Conservation (phyloP, 148 eudicot genomes). For the Heliosperma pusillum region DNA sequence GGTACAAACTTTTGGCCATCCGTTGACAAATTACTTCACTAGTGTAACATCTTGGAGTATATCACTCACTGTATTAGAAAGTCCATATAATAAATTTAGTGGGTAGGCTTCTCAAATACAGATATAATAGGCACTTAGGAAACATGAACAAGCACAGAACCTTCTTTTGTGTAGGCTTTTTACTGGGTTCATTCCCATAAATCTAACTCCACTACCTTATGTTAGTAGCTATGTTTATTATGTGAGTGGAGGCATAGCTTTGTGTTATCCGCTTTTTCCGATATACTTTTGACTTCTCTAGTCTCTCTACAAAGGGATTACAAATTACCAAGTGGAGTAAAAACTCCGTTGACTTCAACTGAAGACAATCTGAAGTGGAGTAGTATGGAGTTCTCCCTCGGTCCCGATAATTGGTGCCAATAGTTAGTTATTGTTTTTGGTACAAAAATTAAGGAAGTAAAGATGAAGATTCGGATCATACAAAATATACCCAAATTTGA, state of each 20-base stretch:
- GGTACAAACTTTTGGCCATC: not conserved
- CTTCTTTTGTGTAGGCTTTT: constrained; percentile 24
- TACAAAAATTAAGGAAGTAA: no score
- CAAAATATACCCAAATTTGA: no score
- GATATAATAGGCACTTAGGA: constrained; percentile 4
- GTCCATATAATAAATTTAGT: not conserved
- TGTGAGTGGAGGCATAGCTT: not conserved
- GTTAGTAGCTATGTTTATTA: not conserved
- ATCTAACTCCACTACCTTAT: constrained; percentile 4
- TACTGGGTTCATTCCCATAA: not conserved
- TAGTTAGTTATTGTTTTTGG: no score
- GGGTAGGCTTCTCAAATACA: no score
- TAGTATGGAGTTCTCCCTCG: no score
- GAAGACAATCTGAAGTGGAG: no score
- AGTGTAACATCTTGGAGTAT: not conserved
- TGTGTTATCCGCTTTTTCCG: constrained; percentile 9
- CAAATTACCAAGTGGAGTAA: no score
- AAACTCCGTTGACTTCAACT: not conserved
- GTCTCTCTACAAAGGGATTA: no score
- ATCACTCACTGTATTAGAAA: no score
- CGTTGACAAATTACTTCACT: constrained; percentile 21
- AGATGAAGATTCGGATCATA: no score
- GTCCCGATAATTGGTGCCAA: no score
- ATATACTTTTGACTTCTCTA: no score
- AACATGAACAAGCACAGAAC: constrained; percentile 35